These are phyloP conservation scores for Acacia pycnantha DNA, from an alignment of 331 rosid species.

Conservation along the genomic window DNA sequence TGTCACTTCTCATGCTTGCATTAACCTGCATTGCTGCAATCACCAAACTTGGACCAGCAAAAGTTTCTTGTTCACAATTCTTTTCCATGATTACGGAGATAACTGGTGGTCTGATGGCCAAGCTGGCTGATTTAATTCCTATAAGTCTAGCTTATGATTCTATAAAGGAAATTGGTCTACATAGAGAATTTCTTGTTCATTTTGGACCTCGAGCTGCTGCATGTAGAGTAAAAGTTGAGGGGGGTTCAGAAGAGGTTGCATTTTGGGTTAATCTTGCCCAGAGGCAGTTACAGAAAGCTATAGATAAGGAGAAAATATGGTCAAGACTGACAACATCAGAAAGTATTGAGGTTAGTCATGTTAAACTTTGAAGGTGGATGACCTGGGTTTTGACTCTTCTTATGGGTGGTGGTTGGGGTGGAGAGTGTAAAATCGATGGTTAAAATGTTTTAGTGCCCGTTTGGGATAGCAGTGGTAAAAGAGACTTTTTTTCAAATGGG, in stretches of 20 bases:
- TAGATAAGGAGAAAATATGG: constrained; percentile 97
- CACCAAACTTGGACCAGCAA: constrained; percentile 84
- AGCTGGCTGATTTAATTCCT: constrained; percentile 75
- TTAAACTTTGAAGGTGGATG: constrained; percentile 24
- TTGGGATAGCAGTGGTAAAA: too few species aligned
- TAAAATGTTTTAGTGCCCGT: background rate
- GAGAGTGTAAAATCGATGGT: constrained; percentile 21
- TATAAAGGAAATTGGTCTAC: constrained; percentile 73
- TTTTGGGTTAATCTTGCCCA: constrained; percentile 95
- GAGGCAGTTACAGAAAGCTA: constrained; percentile 80
- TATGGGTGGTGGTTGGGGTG: constrained; percentile 23
- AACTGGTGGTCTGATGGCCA: constrained; percentile 92
- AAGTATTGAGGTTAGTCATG: constrained; percentile 85
- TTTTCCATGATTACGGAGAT: constrained; percentile 73
- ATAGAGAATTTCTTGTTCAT: constrained; percentile 85
- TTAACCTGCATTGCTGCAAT: constrained; percentile 85
- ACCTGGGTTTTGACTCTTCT: constrained; percentile 27
- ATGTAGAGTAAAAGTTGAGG: constrained; percentile 69
- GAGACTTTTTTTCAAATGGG: too few species aligned
- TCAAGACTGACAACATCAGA: constrained; percentile 93
- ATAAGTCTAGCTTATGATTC: constrained; percentile 76
- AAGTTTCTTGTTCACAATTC: constrained; percentile 85
- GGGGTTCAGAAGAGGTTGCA: constrained; percentile 81
- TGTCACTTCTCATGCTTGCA: constrained; percentile 80
- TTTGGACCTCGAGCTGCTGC: constrained; percentile 94